Evolutionary conservation across 306 rosid species (phyloP), one percentile per base, ranked within the genome.

Genomic region (Lablab purpureus): DNA sequence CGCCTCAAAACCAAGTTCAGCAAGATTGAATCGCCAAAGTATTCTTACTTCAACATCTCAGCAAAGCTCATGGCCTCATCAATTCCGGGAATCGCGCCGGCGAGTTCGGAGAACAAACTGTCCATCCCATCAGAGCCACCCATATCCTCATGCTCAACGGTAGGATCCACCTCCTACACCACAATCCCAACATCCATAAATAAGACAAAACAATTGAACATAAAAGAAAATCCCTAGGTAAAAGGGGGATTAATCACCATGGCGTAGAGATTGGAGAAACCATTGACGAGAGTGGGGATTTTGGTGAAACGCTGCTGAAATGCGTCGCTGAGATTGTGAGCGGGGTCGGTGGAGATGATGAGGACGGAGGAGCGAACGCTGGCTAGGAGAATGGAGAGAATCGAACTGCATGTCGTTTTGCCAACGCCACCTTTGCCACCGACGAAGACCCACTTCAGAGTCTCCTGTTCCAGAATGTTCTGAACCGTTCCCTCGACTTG

Each of bases 21-120:
- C 37, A 63, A 60, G 78, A 45, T 46, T 36, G 36, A 23, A 79
- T 17, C 7, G 69, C 32, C 45, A 49, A 14, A 30, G 60, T 22
- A 51, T 56, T 7, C 90, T 89, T 84, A 96, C 99, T 93, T 96
- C 74, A 96, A 85, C 99, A 96, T 96, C 92, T 96, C 98, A 30
- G 99, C 98, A 86, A 96, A 96, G 85, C 99, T 96, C 99, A 96
- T 96, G 10, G 99, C 99, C 87, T 96, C 99, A 19, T 96, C 98
- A 79, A 96, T 96, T 78, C 99, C 99, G 14, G 99, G 99, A 84
- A 96, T 96, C 19, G 99, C 97, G 74, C 90, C 91, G 41, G 99
- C 97, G 34, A 96, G 86, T 83, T 96, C 99, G 0, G 93, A 87
- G 82, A 96, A 67, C 79, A 93, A 74, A 65, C 81, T 77, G 78